Base-by-base conservation (phyloP, 2,329 filamentous ascomycete species). In the Phoma sp. region DNA sequence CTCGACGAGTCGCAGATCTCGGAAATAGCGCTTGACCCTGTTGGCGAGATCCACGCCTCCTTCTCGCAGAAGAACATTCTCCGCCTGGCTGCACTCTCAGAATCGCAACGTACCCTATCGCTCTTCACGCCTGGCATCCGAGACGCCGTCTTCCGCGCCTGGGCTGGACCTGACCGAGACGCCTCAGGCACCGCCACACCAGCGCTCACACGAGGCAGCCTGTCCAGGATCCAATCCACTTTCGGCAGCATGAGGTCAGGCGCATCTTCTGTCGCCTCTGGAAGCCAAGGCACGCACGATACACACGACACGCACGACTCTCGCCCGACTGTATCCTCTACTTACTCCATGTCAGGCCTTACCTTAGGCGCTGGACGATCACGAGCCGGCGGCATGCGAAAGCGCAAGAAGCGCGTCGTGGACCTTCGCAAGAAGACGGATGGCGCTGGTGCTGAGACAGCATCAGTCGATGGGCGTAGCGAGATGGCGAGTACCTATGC, bases 51-150 rank as follows among this genome's bases (percentile, higher is more conserved):
- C 19, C 92, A 96, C 73, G 92, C 92, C 0, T 84, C 96, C 6
- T 98, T 99, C 74, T 98, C 94, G 0, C 92, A 96, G 71, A 96
- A 96, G 82, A 98, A 96, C 67, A 80, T 98, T 33, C 78, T 96
- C 22, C 88, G 91, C 45, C 81, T 99, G 12, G 91, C 90, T 22
- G 86, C 91, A 0, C 80, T 99, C 53, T 92, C 87, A 4, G 90
- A 96, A 69, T 96, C 92, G 2, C 92, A 98, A 67, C 87, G 91
- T 43, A 98, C 95, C 0, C 78, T 98, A 31, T 96, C 93, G 4
- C 81, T 98, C 0, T 96, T 96, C 72, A 97, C 94, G 1, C 92
- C 94, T 0, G 87, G 89, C n/a, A 94, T 98, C 55, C 82, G 86
- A 47, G 92, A 98, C 74, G 91, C 91, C 4, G 89, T 98, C 24